phyloP scores from a whole-genome alignment of 768 basidiomycete genomes.

The Amanita phalloides region DNA sequence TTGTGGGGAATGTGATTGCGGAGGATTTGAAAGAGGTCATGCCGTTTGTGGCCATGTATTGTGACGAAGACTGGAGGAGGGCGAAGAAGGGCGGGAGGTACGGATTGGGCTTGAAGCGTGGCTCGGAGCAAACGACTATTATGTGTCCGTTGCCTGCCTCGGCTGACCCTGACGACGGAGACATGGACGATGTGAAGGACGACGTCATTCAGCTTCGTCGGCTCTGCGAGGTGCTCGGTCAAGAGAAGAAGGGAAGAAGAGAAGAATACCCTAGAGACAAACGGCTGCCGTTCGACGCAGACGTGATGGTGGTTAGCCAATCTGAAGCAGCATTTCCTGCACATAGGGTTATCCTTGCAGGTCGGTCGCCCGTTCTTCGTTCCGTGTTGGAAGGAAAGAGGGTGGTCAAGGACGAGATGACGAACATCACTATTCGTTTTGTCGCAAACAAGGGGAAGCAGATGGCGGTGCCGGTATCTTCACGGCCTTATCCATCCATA shows the following conservation, averaged over 20 bases:
- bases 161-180: conserved; percentile 23
- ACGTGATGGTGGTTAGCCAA: conserved; percentile 37
- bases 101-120: neutral
- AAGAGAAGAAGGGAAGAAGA: conserved; percentile 17
- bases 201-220: conserved; percentile 24
- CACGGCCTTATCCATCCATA: neutral
- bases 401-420: conserved; percentile 6
- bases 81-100: conserved; percentile 2
- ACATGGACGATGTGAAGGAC: conserved; percentile 15
- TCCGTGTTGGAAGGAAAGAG: conserved; percentile 26
- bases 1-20: conserved; percentile 45
- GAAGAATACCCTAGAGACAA: conserved; percentile 10
- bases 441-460: conserved; percentile 13
- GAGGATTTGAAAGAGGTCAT: conserved; percentile 58
- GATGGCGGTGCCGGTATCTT: neutral
- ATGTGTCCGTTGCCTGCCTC: conserved; percentile 13
- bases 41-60: conserved; percentile 40
- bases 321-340: conserved; percentile 39
- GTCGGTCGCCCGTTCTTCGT: conserved; percentile 40
- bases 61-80: neutral
- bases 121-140: neutral
- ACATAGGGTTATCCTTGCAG: conserved; percentile 56
- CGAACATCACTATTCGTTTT: conserved; percentile 9
- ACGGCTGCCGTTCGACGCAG: conserved; percentile 43
- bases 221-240: conserved; percentile 21